Base-by-base conservation (phyloP, 192 early-diverging fungal species). In the Irineochytrium annulatum region DNA sequence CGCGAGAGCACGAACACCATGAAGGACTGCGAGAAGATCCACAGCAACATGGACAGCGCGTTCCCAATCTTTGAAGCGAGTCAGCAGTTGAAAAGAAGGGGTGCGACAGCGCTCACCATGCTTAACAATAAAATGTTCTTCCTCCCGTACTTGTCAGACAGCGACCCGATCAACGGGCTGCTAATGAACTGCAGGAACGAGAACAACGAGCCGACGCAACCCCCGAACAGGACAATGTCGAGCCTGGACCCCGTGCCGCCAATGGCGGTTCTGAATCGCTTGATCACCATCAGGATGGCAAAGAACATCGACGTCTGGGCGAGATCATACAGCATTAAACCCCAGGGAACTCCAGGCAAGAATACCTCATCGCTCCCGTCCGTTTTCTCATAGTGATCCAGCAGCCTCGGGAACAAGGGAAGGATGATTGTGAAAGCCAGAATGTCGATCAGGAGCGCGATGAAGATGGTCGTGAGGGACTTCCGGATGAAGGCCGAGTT, bases 381-480 rank as follows among this genome's bases (percentile, higher is more conserved):
- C 19, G 76, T 70, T 22, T 72, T 68, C 31, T 87, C 82, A 79
- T 99, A 99, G 55, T 90, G 87, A 52, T 91, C 82, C 3, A 99
- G 73, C 30, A 97, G 75, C 19, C 94, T 77, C 35, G 96, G 96
- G 58, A 92, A 90, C 30, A 99, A 80, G 3, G 96, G 96, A 35
- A 99, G 71, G 67, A 99, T 97, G 55, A 95, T 93, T 8, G 96
- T 99, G 74, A 99, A 99, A 3, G 94, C 89, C 26, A 99, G 86
- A 51, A 99, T 90, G 70, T 97, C 96, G 22, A 99, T 82, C 35
- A 99, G 73, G 17, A 99, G 81, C 0, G 92, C 90, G 8, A 82
- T 77, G 60, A 98, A 93, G 20, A 97, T 83, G 4, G 82, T 79
- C 33, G 69, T 58, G 2, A 89, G 65, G 13, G 76, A 48, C 31